Evolutionary conservation across 805 yeast genomes (phyloP), one percentile per base, ranked within the genome.

Genomic region (Ogataea philodendri): DNA sequence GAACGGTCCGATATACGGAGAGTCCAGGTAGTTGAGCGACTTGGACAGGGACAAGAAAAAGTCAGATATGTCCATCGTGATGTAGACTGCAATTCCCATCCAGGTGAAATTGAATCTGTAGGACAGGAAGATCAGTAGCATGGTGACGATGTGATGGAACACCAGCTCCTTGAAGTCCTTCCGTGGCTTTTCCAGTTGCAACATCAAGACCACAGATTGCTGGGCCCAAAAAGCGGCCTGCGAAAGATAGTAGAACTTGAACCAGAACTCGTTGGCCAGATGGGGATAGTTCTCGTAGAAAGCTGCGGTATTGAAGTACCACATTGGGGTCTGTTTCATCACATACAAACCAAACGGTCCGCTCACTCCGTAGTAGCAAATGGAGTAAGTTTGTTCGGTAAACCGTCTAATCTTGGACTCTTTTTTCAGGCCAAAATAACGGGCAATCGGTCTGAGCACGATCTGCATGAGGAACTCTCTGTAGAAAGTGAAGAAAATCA

Each of bases 161-260:
- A 90, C 85, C 42, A 93, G 73, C 63, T 93, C 98, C 51, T 79
- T 67, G 64, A 80, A 89, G 60, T 93, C 99, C 62, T 88, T 89
- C 62, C 99, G 76, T 39, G 96, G 97, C 60, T 86, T 86, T 63
- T 93, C 99, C 42, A 93, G 71, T 60, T 84, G 95, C 45, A 93
- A 69, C 29, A 78, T 65, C 45, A 93, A 69, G 20, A 93, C 84
- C 25, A 84, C 78, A 1, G 94, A 81, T 65, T 93, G 98, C 66
- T 93, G 99, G 15, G 88, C 79, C 99, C 99, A 93, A 62, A 87
- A 93, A 4, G 97, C 84, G 5, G 97, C 97, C 66, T 93, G 97
- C 26, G 84, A 78, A 43, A 93, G 67, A 59, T 93, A 93, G 57
- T 83, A 93, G 9, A 78, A 60, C 65, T 93, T 93, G 67, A 84